Evolutionary conservation across 1,284 basidiomycete genomes (phyloP).

Genomic region (Ceratorhiza oryzae-sativae): DNA sequence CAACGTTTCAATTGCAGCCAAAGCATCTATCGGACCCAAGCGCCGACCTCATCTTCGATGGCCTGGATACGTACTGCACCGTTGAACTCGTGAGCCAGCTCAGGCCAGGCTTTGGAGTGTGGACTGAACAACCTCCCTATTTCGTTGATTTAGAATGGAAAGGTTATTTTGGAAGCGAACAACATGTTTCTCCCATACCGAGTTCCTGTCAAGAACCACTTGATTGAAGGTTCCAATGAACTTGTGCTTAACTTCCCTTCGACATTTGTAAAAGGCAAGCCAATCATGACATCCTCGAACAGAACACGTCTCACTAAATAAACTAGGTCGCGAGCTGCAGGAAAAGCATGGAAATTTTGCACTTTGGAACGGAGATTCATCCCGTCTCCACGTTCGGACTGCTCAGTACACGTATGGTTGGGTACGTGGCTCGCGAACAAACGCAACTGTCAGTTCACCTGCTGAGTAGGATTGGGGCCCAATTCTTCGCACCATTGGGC

Average conservation of each 20-base stretch:
- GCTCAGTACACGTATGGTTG: slow-evolving; percentile 77
- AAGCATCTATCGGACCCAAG: slow-evolving; percentile 58
- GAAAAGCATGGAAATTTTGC: slow-evolving; percentile 64
- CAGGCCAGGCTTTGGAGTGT: neutral
- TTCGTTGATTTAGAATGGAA: slow-evolving; percentile 65
- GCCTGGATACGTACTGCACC: slow-evolving; percentile 84
- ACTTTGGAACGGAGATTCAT: slow-evolving; percentile 88
- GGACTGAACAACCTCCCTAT: neutral
- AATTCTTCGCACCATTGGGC: slow-evolving; percentile 76
- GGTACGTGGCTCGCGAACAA: neutral
- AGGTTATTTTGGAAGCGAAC: slow-evolving; percentile 67
- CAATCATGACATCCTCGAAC: slow-evolving; percentile 13
- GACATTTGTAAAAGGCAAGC: slow-evolving; percentile 70
- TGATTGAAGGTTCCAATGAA: slow-evolving; percentile 69
- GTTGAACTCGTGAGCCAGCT: slow-evolving; percentile 65
- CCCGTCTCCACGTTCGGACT: slow-evolving; percentile 85
- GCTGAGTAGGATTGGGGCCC: slow-evolving; percentile 91
- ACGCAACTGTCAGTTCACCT: slow-evolving; percentile 15
- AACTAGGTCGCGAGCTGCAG: slow-evolving; percentile 70
- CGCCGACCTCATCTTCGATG: slow-evolving; percentile 82
- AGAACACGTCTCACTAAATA: neutral
- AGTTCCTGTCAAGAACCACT: slow-evolving; percentile 60
- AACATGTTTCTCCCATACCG: slow-evolving; percentile 84
- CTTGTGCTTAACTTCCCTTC: slow-evolving; percentile 76
- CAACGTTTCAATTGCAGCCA: slow-evolving; percentile 63